Base-by-base conservation (phyloP, 1,284 basidiomycete species). In the Ustilago lituana region DNA sequence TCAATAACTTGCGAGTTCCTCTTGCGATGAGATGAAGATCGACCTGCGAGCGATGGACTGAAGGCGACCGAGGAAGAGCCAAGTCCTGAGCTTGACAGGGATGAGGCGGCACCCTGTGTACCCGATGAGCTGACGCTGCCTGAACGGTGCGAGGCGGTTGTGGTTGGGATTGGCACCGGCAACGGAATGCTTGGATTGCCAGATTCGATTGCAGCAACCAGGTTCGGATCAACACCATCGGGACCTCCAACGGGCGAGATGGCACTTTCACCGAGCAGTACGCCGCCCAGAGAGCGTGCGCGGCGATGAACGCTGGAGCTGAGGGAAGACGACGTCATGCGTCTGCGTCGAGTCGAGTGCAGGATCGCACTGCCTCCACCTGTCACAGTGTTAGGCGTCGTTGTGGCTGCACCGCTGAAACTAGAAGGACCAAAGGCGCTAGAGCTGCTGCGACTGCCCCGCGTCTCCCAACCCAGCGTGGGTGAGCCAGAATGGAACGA, bases 181-280 rank as follows among this genome's bases (percentile, higher is more conserved):
- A 60, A 33, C 10, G 76, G 77, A 29, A 75, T 69, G 41, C 41
- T 68, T 15, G 64, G 55, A 38, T 60, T 73, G 31, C 67, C 62
- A 20, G 67, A 64, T 8, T 73, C 65, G 53, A 81, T 80, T 15
- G 79, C 79, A 10, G 79, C 79, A 6, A 81, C 71, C 10, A 81
- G 57, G 14, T 72, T 71, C 0, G 79, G 79, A 55, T 81, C 79
- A 10, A 81, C 78, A 20, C 79, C 79, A 26, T 81, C 79, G 4
- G 79, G 77, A 7, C 79, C 79, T 31, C 79, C 79, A 10, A 81
- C 61, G 6, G 79, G 73, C 32, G 79, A 76, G 41, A 71, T 46
- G 23, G 64, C 56, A 22, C 68, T 60, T 33, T 72, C 71, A 14
- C 72, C 66, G 7, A 78, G 55, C 24, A 76, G 50, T 10, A 58